A percentile compares a stretch with the other conserved stretches of the same genome.
phyloP scores from a whole-genome alignment of 768 basidiomycete species.

The Boletellus ananas region DNA sequence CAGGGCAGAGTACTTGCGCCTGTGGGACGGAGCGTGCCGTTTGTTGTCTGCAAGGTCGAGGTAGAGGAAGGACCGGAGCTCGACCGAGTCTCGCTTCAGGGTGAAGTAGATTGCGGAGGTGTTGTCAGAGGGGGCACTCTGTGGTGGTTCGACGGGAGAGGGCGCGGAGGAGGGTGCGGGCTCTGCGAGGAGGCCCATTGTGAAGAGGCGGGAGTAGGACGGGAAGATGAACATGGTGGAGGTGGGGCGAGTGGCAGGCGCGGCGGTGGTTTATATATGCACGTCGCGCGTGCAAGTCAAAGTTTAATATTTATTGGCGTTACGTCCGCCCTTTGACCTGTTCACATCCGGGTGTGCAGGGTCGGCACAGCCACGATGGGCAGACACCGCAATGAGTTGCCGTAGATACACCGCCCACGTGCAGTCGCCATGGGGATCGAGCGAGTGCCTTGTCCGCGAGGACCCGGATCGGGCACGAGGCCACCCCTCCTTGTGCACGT shows the following conservation, averaged over 20 bases:
- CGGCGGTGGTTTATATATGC: slow-evolving; percentile 15
- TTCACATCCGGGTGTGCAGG: too few species aligned
- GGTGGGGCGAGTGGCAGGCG: not conserved
- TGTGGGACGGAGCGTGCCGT: slow-evolving; percentile 37
- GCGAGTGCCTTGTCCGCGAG: too few species aligned
- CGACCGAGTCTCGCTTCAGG: slow-evolving; percentile 36
- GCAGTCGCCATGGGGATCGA: too few species aligned
- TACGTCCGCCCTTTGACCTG: slow-evolving; percentile 6
- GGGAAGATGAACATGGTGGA: slow-evolving; percentile 8
- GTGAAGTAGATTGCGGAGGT: slow-evolving; percentile 48
- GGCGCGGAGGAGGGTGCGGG: slow-evolving; percentile 12
- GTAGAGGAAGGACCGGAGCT: slow-evolving; percentile 60
- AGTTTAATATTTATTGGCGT: slow-evolving; percentile 15
- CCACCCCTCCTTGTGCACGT: too few species aligned
- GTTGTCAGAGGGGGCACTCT: slow-evolving; percentile 14
- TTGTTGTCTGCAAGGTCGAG: slow-evolving; percentile 61
- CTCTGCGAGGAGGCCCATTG: slow-evolving; percentile 51
- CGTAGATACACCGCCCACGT: not conserved
- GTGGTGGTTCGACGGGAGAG: not conserved
- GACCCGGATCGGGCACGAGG: too few species aligned
- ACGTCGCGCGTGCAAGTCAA: slow-evolving; percentile 3
- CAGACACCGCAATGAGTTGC: slow-evolving; percentile 1
- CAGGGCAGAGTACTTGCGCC: slow-evolving; percentile 31
- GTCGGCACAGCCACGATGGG: slow-evolving; percentile 13
- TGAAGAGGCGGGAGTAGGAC: slow-evolving; percentile 62